These are phyloP conservation scores for Penicillium italicum DNA, from an alignment of 2,329 filamentous ascomycete species.

Conservation along the genomic window DNA sequence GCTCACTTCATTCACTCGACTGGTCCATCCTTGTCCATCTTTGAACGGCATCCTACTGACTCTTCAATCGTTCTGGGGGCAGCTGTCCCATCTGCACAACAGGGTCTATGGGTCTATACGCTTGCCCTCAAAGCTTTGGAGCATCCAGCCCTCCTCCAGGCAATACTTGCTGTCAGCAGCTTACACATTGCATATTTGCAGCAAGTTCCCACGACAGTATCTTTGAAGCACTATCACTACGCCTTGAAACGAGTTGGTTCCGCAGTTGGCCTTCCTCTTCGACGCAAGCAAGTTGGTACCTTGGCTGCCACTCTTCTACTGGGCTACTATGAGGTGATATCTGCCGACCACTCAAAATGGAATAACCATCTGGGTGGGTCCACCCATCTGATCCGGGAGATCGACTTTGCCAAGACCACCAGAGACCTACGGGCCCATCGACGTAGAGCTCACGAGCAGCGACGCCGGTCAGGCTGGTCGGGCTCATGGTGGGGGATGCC, in stretches of 20 bases:
- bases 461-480: conserved; percentile 25
- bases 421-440: conserved; percentile 65
- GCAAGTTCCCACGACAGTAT: conserved; percentile 68
- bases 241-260: conserved; percentile 73
- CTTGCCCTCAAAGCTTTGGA: conserved; percentile 79
- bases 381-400: conserved; percentile 75
- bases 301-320: conserved; percentile 84
- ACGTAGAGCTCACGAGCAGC: conserved; percentile 43
- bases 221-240: conserved; percentile 87
- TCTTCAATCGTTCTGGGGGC: conserved; percentile 64
- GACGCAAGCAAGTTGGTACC: conserved; percentile 72
- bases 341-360: conserved; percentile 93
- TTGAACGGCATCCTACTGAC: conserved; percentile 76
- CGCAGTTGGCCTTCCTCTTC: conserved; percentile 65
- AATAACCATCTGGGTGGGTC: conserved; percentile 86
- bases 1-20: conserved; percentile 89
- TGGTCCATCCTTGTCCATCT: conserved; percentile 79
- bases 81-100: conserved; percentile 59
- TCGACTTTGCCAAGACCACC: conserved; percentile 72
- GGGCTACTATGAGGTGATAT: conserved; percentile 91
- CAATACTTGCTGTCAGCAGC: conserved; percentile 81
- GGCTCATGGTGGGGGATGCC: conserved; percentile 24
- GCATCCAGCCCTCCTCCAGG: conserved; percentile 82
- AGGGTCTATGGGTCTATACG: conserved; percentile 64
- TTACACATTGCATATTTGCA: conserved; percentile 85